phyloP scores from a whole-genome alignment of 2,329 filamentous ascomycete genomes.

The Didymosphaeria variabile region DNA sequence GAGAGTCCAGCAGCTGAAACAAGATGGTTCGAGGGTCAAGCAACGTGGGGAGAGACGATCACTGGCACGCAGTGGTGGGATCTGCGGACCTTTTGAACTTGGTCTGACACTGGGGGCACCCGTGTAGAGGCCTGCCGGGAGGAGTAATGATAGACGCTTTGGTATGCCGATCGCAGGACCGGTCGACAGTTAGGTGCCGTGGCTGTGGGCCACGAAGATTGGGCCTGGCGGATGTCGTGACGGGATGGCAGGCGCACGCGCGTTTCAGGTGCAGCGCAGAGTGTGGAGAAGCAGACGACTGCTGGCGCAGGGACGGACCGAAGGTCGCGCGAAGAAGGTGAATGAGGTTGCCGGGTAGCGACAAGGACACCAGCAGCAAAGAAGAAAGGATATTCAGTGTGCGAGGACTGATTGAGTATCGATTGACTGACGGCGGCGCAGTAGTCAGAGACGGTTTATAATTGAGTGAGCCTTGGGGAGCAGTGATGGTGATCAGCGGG shows the following conservation, averaged over 20 bases:
- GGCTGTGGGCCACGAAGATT: conserved; percentile 50
- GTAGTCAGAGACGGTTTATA: conserved; percentile 36
- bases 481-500: conserved; percentile 46
- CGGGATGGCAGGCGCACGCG: conserved; percentile 46
- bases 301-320: conserved; percentile 40
- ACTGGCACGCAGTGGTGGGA: conserved; percentile 56
- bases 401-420: conserved; percentile 41
- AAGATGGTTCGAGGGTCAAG: conserved; percentile 45
- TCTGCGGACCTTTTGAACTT: conserved; percentile 57
- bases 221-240: conserved; percentile 40
- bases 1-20: conserved; percentile 45
- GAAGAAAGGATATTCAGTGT: conserved; percentile 44
- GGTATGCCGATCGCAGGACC: conserved; percentile 50
- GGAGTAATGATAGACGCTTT: conserved; percentile 47
- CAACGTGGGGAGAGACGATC: conserved; percentile 62
- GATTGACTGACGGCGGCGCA: conserved; percentile 38
- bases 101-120: conserved; percentile 47
- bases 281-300: conserved; percentile 42
- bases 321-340: conserved; percentile 25
- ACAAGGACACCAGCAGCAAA: conserved; percentile 42
- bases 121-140: conserved; percentile 42
- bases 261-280: conserved; percentile 48
- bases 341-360: conserved; percentile 30
- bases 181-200: conserved; percentile 46
- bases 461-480: conserved; percentile 41